Evolutionary conservation across 208 protist genomes (phyloP), one percentile per base, ranked within the genome.

Genomic region (Balamuthia mandrillaris): DNA sequence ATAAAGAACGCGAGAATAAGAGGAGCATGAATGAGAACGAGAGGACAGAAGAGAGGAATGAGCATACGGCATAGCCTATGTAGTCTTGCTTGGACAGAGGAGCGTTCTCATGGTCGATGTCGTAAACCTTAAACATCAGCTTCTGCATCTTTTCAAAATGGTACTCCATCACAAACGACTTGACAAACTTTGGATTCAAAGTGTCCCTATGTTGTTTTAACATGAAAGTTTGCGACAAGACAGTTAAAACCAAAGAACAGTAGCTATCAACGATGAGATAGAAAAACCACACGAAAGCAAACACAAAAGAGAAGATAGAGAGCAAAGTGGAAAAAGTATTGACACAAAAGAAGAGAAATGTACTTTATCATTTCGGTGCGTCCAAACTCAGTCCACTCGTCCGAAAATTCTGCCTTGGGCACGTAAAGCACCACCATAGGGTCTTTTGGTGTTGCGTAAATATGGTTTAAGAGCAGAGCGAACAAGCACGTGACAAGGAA

Each of bases 141-240:
- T 31, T 31, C 37, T 81, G 74, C n/a, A 81, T 29, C 27, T 81
- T 81, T 37, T 81, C 74, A 33, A 81, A 81, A 3, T 63, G 51
- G 27, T 81, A 81, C 5, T 31, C 4, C 6, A 81, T 0, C 51
- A 49, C 63, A 29, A 81, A 81, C 2, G 74, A 63, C 2, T 31
- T 81, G 31, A 81, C 74, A 31, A 31, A 81, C 51, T 81, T 81
- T 2, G 74, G 74, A 21, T 81, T 81, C n/a, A 81, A 41, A 29
- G 58, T 81, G 29, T 81, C 74, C 4, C 39, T 24, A 49, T 49
- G n/a, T n/a, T n/a, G n/a, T n/a, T n/a, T n/a, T n/a, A n/a, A n/a
- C n/a, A n/a, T n/a, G n/a, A n/a, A n/a, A n/a, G n/a, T n/a, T n/a
- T n/a, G n/a, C n/a, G n/a, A n/a, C n/a, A n/a, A n/a, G n/a, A n/a